Base-by-base conservation (phyloP, 257 asterid genomes). In the Solanum appendiculatum region DNA sequence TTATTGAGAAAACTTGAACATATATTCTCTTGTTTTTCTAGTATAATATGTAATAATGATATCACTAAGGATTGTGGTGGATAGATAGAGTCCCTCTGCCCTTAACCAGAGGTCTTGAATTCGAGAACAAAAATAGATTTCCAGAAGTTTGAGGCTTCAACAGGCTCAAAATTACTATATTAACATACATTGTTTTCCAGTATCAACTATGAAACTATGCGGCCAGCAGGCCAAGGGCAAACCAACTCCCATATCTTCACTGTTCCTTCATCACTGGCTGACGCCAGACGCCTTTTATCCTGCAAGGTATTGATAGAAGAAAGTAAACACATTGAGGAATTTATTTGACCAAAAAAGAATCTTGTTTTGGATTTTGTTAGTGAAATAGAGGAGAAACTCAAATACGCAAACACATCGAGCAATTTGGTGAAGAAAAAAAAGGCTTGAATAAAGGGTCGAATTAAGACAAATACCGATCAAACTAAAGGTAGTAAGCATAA, bases 231-330 rank as follows among this genome's bases (percentile, higher is more conserved):
- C 85, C 89, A 36, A 85, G 84, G 86, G 20, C 97, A 70, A 78
- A 84, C 89, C 56, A 95, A 70, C 51, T 95, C 94, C 99, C 99
- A 97, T 92, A 97, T 93, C 95, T 93, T 97, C 88, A 95, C 78
- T 10, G 94, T 94, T 83, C 98, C 98, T 82, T 94, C 99, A 82
- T 97, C 97, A 87, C 99, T 94, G 15, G 94, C 98, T 54, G 98
- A 97, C 78, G 99, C 98, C 81, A 97, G 96, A 25, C 87, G 89
- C 87, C 86, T 83, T 46, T 87, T 91, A 31, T 90, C 98, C 98
- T 94, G 94, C 34, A 82, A 81, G 20, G 84, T 88, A 86, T 27
- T 20, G 37, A 36, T 82, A 74, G 46, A 68, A 70, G 82, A 29
- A 56, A 39, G 33, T 13, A 29, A 88, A 20, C 16, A 21, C 14